Conservation (phyloP, 2,329 filamentous ascomycete genomes). For the Trichoderma semiorbis region DNA sequence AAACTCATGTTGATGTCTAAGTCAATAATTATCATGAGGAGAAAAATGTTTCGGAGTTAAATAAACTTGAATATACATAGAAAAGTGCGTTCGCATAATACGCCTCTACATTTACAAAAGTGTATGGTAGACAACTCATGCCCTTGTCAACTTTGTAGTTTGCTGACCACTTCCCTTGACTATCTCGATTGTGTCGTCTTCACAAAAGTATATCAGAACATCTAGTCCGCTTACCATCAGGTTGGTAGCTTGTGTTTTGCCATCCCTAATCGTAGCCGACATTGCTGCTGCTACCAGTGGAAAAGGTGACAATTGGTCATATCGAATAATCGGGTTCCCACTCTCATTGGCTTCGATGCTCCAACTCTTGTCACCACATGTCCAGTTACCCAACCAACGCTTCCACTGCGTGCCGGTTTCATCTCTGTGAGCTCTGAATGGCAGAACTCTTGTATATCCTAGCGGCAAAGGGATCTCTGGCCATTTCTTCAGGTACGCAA, state of each 20-base stretch:
- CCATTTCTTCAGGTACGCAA: constrained; percentile 6
- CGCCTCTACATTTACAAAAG: not conserved
- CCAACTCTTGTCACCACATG: not conserved
- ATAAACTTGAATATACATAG: not conserved
- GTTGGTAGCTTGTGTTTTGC: not conserved
- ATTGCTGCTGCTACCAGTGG: not conserved
- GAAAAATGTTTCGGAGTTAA: no score
- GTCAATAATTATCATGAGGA: no score
- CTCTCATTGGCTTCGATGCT: not conserved
- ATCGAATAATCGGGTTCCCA: not conserved
- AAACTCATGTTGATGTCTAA: no score
- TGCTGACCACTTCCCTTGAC: not conserved
- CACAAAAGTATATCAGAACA: not conserved
- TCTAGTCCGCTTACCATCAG: not conserved
- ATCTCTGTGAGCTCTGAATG: not conserved
- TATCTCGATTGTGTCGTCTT: not conserved
- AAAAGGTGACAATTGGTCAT: not conserved
- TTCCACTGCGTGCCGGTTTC: not conserved
- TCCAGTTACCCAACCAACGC: not conserved
- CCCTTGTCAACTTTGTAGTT: not conserved
- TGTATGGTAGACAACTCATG: not conserved
- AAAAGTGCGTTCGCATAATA: not conserved
- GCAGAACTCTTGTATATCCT: not conserved
- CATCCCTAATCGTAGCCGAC: not conserved
- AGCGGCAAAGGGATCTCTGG: not conserved